These are phyloP conservation scores for Neophaeococcomyces aloes DNA, from an alignment of 2,329 filamentous ascomycete species.

Conservation along the genomic window DNA sequence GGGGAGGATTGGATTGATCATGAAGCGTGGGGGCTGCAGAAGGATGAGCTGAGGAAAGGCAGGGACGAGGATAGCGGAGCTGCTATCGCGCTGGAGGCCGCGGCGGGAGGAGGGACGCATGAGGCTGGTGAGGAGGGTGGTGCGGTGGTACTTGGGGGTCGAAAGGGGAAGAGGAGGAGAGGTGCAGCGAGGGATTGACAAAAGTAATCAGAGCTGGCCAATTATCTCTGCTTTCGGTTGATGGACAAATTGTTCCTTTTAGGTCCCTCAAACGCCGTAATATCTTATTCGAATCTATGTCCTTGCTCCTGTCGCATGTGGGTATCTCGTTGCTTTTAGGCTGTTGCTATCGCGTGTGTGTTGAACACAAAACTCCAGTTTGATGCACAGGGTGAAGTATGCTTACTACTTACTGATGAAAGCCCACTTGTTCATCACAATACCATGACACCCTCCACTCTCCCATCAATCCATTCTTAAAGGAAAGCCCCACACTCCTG, in stretches of 20 bases:
- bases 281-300: too few relatives aligned
- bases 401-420: too few relatives aligned
- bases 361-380: background rate
- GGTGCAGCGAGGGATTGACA: constrained; percentile 1
- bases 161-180: constrained; percentile 8
- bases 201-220: background rate
- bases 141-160: background rate
- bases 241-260: too few relatives aligned
- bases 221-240: too few relatives aligned
- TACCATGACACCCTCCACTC: too few relatives aligned
- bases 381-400: background rate
- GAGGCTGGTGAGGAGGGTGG: background rate
- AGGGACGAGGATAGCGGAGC: constrained; percentile 47
- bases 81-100: constrained; percentile 21
- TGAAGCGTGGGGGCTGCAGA: constrained; percentile 48
- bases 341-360: background rate
- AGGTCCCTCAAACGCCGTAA: too few relatives aligned
- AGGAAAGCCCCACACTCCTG: too few relatives aligned
- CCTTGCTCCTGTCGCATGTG: background rate
- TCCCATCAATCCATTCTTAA: too few relatives aligned
- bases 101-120: background rate
- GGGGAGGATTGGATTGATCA: constrained; percentile 59
- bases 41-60: constrained; percentile 49
- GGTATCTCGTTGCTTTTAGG: too few relatives aligned
- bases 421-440: too few relatives aligned